A percentile compares a stretch with the other conserved stretches of the same genome.
These are phyloP conservation scores for Rhynchosporium graminicola DNA, from an alignment of 2,329 filamentous ascomycete genomes.

Conservation along the genomic window DNA sequence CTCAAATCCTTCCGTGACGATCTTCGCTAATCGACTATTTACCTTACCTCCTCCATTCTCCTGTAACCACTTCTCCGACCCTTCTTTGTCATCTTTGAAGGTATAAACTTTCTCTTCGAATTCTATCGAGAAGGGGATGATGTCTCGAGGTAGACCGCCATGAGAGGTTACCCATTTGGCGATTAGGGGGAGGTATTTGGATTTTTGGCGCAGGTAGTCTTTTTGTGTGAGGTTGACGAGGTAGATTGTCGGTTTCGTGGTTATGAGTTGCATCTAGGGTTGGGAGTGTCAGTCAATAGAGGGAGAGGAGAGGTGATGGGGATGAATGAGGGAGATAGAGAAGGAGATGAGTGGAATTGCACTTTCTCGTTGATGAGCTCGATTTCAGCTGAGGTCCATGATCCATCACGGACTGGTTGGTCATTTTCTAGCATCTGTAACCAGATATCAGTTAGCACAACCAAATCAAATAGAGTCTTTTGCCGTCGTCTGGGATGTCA, in stretches of 20 bases:
- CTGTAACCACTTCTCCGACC: slow-evolving; percentile 42
- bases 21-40: slow-evolving; percentile 46
- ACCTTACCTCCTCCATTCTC: slow-evolving; percentile 43
- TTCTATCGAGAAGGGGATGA: slow-evolving; percentile 49
- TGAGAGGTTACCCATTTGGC: slow-evolving; percentile 49
- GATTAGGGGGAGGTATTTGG: slow-evolving; percentile 49
- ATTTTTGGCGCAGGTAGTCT: slow-evolving; percentile 49
- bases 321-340: background rate
- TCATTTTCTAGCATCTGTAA: slow-evolving; percentile 44
- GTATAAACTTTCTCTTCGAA: slow-evolving; percentile 48
- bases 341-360: no score
- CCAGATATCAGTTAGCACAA: background rate
- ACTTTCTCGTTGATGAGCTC: slow-evolving; percentile 50
- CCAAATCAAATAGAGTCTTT: background rate
- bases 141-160: slow-evolving; percentile 45
- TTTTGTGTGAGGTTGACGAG: slow-evolving; percentile 51
- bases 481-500: background rate
- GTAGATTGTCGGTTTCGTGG: slow-evolving; percentile 49
- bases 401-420: slow-evolving; percentile 46
- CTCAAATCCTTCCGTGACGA: slow-evolving; percentile 48
- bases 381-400: slow-evolving; percentile 47
- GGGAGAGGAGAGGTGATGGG: background rate
- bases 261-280: slow-evolving; percentile 43
- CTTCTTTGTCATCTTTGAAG: slow-evolving; percentile 43
- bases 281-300: background rate